A percentile compares a stretch with the other conserved stretches of the same genome.
phyloP scores from a whole-genome alignment of 495 filamentous ascomycete genomes.

The Aspergillus sclerotioniger region DNA sequence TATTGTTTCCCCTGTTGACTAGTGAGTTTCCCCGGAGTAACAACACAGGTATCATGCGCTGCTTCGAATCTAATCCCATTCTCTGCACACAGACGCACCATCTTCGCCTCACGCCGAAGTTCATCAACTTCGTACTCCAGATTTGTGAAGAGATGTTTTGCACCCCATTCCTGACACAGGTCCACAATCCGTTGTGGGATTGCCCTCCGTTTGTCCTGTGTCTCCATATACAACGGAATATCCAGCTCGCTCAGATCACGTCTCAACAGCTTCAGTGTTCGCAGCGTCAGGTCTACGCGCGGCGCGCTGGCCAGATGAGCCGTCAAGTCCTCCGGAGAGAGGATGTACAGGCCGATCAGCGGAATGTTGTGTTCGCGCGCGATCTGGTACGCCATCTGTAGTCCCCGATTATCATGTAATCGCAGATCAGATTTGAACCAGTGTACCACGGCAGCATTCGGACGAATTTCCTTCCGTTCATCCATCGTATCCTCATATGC shows the following conservation, averaged over 20 bases:
- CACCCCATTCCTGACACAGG: slow-evolving; percentile 69
- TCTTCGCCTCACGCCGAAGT: slow-evolving; percentile 62
- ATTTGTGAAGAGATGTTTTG: slow-evolving; percentile 58
- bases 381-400: slow-evolving; percentile 64
- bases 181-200: slow-evolving; percentile 66
- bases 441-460: slow-evolving; percentile 71
- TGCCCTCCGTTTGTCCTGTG: slow-evolving; percentile 59
- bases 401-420: slow-evolving; percentile 67
- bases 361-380: slow-evolving; percentile 64
- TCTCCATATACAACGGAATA: slow-evolving; percentile 79
- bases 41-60: slow-evolving; percentile 78
- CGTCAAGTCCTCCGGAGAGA: slow-evolving; percentile 84
- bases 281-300: slow-evolving; percentile 76
- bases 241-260: slow-evolving; percentile 64
- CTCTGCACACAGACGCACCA: slow-evolving; percentile 58
- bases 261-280: slow-evolving; percentile 64
- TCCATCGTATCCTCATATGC: slow-evolving; percentile 53
- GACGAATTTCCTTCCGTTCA: slow-evolving; percentile 40
- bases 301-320: slow-evolving; percentile 73
- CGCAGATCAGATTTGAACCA: slow-evolving; percentile 91
- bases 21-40: slow-evolving; percentile 64
- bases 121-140: slow-evolving; percentile 63
- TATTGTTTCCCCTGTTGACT: slow-evolving; percentile 74
- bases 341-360: slow-evolving; percentile 71
- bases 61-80: slow-evolving; percentile 62